phyloP scores from a whole-genome alignment of 2,329 filamentous ascomycete genomes.

The Escovopsis sp. region DNA sequence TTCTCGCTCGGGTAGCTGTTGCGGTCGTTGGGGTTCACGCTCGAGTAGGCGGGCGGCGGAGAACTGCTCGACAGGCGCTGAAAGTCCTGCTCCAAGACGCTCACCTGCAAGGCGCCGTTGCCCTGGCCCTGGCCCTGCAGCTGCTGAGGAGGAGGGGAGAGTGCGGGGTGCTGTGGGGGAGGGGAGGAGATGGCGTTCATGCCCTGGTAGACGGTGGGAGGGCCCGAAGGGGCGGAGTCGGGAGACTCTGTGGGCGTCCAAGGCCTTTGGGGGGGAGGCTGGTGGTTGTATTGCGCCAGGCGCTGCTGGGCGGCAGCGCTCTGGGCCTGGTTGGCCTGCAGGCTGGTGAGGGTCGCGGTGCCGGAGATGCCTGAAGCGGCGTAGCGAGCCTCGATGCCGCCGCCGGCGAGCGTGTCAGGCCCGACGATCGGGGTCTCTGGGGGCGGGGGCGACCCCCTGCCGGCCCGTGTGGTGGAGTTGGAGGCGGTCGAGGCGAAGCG shows the following conservation, averaged over 20 bases:
- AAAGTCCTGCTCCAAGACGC: slow-evolving; percentile 73
- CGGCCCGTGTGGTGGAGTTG: slow-evolving; percentile 81
- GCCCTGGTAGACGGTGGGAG: slow-evolving; percentile 84
- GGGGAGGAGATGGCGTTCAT: slow-evolving; percentile 48
- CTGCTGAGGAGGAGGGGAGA: slow-evolving; percentile 28
- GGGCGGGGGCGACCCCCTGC: slow-evolving; percentile 82
- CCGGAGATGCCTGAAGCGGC: slow-evolving; percentile 83
- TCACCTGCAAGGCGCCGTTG: slow-evolving; percentile 36
- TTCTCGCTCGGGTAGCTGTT: slow-evolving; percentile 69
- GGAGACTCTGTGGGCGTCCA: slow-evolving; percentile 94
- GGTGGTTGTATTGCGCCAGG: slow-evolving; percentile 55
- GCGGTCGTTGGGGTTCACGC: slow-evolving; percentile 40
- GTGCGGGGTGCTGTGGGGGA: slow-evolving; percentile 26
- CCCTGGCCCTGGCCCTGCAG: slow-evolving; percentile 14
- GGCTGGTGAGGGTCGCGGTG: slow-evolving; percentile 61
- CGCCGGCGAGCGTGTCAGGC: slow-evolving; percentile 52
- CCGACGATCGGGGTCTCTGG: slow-evolving; percentile 80
- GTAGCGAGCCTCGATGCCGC: slow-evolving; percentile 81
- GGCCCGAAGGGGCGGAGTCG: slow-evolving; percentile 73
- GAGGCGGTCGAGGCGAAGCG: slow-evolving; percentile 71
- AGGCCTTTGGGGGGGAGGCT: slow-evolving; percentile 37
- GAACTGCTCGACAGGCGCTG: slow-evolving; percentile 68
- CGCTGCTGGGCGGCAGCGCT: slow-evolving; percentile 73
- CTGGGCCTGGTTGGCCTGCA: slow-evolving; percentile 44
- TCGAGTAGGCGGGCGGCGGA: slow-evolving; percentile 91